Percentiles rank a stretch among this genome's conserved stretches.
These are phyloP conservation scores for Xylariaceae sp. DNA, from an alignment of 2,329 filamentous ascomycete species.

Conservation along the genomic window DNA sequence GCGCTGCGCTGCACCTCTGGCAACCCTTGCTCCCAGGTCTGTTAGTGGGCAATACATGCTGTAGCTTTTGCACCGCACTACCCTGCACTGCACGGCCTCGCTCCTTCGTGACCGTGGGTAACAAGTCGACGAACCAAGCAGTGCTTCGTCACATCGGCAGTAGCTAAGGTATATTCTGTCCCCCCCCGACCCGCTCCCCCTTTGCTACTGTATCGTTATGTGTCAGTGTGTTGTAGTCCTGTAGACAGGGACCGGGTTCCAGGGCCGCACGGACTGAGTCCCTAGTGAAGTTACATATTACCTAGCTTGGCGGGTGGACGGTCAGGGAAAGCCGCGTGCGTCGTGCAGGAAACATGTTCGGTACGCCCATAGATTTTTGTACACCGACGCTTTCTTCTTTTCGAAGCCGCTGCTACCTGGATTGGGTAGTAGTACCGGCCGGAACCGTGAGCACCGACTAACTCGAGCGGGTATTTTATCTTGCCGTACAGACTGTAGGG, in stretches of 20 bases:
- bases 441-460: slow-evolving; percentile 3
- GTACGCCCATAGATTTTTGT: slow-evolving; percentile 2
- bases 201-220: slow-evolving; percentile 6
- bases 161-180: no score
- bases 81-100: no score
- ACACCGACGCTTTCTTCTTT: slow-evolving; percentile 15
- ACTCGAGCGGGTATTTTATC: slow-evolving; percentile 9
- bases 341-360: slow-evolving; percentile 17
- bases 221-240: slow-evolving; percentile 13
- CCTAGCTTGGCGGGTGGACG: slow-evolving; percentile 13
- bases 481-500: not conserved
- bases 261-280: slow-evolving; percentile 7
- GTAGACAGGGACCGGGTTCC: slow-evolving; percentile 17
- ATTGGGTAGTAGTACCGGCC: slow-evolving; percentile 4
- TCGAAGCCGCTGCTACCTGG: slow-evolving; percentile 10
- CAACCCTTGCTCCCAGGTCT: no score
- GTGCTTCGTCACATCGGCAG: not conserved
- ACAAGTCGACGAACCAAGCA: no score
- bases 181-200: not conserved
- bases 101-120: no score
- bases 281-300: not conserved
- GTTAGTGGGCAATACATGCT: no score
- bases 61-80: no score
- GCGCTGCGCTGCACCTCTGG: no score
- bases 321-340: slow-evolving; percentile 19